Evolutionary conservation across 73 alveolate species (phyloP).

Genomic region (Diophrys appendiculata): DNA sequence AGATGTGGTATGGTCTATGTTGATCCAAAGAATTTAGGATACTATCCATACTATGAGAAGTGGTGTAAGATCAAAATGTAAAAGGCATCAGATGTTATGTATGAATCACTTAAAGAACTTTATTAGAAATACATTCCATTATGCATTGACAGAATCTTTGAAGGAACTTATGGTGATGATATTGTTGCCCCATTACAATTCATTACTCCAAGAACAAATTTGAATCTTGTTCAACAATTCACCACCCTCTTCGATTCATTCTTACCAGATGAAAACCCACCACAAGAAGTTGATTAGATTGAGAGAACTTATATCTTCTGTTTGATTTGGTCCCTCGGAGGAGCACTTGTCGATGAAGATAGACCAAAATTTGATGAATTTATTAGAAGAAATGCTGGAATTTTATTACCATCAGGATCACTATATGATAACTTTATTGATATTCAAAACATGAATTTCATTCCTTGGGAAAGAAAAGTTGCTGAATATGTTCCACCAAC

Average conservation of each 20-base stretch:
- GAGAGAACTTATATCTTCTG: constrained; percentile 96
- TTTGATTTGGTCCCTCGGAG: constrained; percentile 98
- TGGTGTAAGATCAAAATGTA: constrained; percentile 61
- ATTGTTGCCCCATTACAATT: constrained; percentile 74
- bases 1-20: constrained; percentile 99
- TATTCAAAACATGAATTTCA: constrained; percentile 63
- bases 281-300: constrained; percentile 89
- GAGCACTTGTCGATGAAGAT: constrained; percentile 89
- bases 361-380: constrained; percentile 93
- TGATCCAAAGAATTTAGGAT: constrained; percentile 82
- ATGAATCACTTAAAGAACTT: constrained; percentile 60
- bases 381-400: constrained; percentile 70
- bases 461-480: constrained; percentile 90
- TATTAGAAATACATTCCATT: constrained; percentile 73
- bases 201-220: constrained; percentile 79
- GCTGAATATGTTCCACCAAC: constrained; percentile 75
- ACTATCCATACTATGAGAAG: constrained; percentile 72
- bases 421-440: constrained; percentile 73
- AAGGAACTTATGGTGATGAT: constrained; percentile 85
- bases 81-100: constrained; percentile 57
- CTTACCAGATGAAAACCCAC: constrained; percentile 91
- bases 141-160: constrained; percentile 75
- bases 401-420: constrained; percentile 73
- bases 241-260: constrained; percentile 86
- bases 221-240: constrained; percentile 89